Base-by-base conservation (phyloP, 176 grass and related monocot genomes). In the Cenchrus purpureus region DNA sequence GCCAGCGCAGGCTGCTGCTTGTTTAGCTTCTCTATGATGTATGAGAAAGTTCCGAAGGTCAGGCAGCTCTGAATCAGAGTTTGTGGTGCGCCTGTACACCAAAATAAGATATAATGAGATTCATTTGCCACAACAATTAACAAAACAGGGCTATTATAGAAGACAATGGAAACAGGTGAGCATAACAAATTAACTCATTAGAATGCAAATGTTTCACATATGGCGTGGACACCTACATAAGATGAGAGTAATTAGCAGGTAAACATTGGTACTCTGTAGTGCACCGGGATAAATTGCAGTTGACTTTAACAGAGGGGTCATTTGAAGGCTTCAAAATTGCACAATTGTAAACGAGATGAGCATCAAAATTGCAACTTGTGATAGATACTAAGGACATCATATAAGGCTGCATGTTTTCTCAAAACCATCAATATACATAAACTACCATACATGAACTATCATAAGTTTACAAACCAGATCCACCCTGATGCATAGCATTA, bases 31-130 rank as follows among this genome's bases (percentile, higher is more conserved):
- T 95, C 93, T 79, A 95, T 92, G 79, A 95, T 86, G 75, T 82
- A 95, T 19, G 93, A 95, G 81, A 95, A 90, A 64, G 93, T 91
- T 65, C 93, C 93, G 15, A 95, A 95, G 76, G 90, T 92, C 58
- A 95, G 71, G 51, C 93, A 95, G 76, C 90, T 95, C 86, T 95
- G 93, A 79, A 95, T 71, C 76, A 95, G 73, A 74, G 90, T 80
- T 56, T 95, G 93, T 2, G 90, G 93, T 49, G 93, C 88, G 71
- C 93, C 93, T 95, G 88, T 43, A 68, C 48, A 68, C 40, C 53
- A 55, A n/a, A 50, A 34, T 32, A 54, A 22, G 37, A 40, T 40
- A 73, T 37, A 90, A 78, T n/a, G 0, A 40, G 34, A 19, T 56
- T 65, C 0, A 66, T 44, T 88, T 79, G 12, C 1, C 14, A 28